Conservation (phyloP, 1,284 basidiomycete genomes). For the Meripilus lineatus region DNA sequence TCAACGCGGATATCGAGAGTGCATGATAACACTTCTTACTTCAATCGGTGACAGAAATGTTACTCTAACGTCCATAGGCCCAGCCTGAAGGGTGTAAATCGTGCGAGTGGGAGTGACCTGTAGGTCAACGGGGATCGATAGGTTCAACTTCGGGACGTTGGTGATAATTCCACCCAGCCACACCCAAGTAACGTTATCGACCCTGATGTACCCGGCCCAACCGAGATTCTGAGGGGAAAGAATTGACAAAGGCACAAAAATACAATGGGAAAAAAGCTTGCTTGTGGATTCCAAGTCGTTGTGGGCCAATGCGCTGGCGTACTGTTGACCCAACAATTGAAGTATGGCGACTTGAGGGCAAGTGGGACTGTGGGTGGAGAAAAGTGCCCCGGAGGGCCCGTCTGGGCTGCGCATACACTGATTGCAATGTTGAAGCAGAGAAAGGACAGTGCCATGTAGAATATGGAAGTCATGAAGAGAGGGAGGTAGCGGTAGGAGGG, state of each 20-base stretch:
- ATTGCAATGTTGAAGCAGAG: too few species aligned
- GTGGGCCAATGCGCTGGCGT: background rate
- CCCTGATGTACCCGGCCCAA: slow-evolving; percentile 16
- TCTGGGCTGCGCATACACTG: too few species aligned
- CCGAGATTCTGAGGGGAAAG: slow-evolving; percentile 2
- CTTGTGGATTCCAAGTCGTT: background rate
- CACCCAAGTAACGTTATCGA: slow-evolving; percentile 7
- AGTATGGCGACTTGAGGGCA: background rate
- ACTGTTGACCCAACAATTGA: background rate
- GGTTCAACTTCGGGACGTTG: background rate
- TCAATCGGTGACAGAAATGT: slow-evolving; percentile 15
- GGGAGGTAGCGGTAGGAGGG: too few species aligned
- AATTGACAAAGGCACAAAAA: background rate
- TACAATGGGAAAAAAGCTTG: background rate
- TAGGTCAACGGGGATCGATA: background rate
- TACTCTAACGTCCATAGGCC: slow-evolving; percentile 11
- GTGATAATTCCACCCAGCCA: slow-evolving; percentile 5
- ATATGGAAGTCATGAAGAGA: too few species aligned
- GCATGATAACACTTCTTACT: too few species aligned
- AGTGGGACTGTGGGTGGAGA: too few species aligned
- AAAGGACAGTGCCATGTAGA: too few species aligned
- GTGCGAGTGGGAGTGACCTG: slow-evolving; percentile 14
- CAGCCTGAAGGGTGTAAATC: slow-evolving; percentile 11
- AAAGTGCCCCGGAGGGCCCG: too few species aligned
- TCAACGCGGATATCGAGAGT: too few species aligned